Evolutionary conservation across 805 yeast genomes (phyloP).

Genomic region (Lipomyces orientalis): DNA sequence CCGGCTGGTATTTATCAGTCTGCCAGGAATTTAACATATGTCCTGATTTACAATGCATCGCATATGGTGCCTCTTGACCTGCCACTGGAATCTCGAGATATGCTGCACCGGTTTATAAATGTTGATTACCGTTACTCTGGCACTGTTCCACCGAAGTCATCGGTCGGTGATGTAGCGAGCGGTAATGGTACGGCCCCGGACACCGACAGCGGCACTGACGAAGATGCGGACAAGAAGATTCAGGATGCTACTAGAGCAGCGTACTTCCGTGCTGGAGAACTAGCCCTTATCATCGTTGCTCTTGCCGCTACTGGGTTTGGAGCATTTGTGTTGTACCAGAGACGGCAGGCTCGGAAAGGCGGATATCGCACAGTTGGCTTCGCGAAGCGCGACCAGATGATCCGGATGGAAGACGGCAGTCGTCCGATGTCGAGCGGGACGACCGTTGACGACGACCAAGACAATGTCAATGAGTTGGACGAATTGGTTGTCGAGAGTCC

Average conservation of each 20-base stretch:
- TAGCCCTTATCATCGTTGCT: slow-evolving; percentile 47
- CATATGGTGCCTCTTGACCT: slow-evolving; percentile 94
- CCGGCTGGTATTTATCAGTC: slow-evolving; percentile 54
- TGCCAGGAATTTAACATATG: slow-evolving; percentile 77
- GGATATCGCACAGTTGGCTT: slow-evolving; percentile 36
- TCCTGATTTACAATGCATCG: slow-evolving; percentile 74
- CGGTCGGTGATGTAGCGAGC: slow-evolving; percentile 18
- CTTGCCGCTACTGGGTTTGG: slow-evolving; percentile 36
- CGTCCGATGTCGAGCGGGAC: not conserved
- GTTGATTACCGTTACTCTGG: slow-evolving; percentile 29
- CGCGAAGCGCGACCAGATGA: slow-evolving; percentile 35
- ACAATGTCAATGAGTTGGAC: slow-evolving; percentile 29
- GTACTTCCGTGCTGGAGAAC: slow-evolving; percentile 48
- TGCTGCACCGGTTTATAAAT: slow-evolving; percentile 57
- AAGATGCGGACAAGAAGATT: slow-evolving; percentile 38
- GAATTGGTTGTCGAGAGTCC: slow-evolving; percentile 36
- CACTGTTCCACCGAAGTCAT: slow-evolving; percentile 18
- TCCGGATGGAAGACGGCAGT: slow-evolving; percentile 33
- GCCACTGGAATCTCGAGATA: slow-evolving; percentile 70
- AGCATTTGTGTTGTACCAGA: slow-evolving; percentile 31
- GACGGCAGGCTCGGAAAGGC: slow-evolving; percentile 20
- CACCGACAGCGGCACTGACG: slow-evolving; percentile 24
- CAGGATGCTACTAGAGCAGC: slow-evolving; percentile 47
- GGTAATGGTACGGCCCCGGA: slow-evolving; percentile 18
- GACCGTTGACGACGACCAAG: slow-evolving; percentile 1